Evolutionary conservation across 768 basidiomycete species (phyloP).

Genomic region (Sistotremastrum niveocremeum): DNA sequence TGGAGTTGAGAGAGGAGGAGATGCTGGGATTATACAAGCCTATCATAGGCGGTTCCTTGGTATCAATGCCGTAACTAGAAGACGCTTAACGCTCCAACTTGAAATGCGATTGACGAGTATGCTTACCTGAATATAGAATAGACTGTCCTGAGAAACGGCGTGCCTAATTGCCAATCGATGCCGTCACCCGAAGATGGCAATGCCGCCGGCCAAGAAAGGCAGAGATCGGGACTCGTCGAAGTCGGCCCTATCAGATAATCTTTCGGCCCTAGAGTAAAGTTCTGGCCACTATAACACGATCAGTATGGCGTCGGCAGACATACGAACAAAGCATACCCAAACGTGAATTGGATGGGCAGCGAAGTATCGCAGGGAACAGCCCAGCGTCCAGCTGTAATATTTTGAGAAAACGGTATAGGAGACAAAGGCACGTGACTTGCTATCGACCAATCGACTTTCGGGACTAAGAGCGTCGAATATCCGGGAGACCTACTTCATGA

Average conservation of each 20-base stretch:
- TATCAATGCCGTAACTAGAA: slow-evolving; percentile 57
- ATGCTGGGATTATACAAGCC: slow-evolving; percentile 57
- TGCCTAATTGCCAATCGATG: slow-evolving; percentile 71
- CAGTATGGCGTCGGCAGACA: background rate
- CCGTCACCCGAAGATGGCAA: slow-evolving; percentile 54
- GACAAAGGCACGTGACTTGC: slow-evolving; percentile 19
- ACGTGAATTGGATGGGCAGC: slow-evolving; percentile 47
- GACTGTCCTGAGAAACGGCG: slow-evolving; percentile 58
- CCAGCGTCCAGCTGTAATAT: slow-evolving; percentile 48
- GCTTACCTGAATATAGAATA: slow-evolving; percentile 65
- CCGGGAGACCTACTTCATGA: slow-evolving; percentile 41
- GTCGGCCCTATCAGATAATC: slow-evolving; percentile 69
- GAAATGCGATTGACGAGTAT: background rate
- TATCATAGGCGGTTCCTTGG: slow-evolving; percentile 61
- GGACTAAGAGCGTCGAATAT: slow-evolving; percentile 41
- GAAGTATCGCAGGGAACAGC: slow-evolving; percentile 56
- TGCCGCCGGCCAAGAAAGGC: slow-evolving; percentile 64
- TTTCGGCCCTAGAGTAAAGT: slow-evolving; percentile 54
- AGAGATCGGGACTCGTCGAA: slow-evolving; percentile 47
- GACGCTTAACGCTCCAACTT: background rate
- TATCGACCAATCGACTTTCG: slow-evolving; percentile 55
- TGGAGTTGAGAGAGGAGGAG: slow-evolving; percentile 19
- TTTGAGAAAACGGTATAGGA: background rate
- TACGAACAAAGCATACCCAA: slow-evolving; percentile 36
- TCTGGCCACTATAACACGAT: slow-evolving; percentile 22